These are phyloP conservation scores for Leccinellum luteum DNA, from an alignment of 768 basidiomycete species.

Conservation along the genomic window DNA sequence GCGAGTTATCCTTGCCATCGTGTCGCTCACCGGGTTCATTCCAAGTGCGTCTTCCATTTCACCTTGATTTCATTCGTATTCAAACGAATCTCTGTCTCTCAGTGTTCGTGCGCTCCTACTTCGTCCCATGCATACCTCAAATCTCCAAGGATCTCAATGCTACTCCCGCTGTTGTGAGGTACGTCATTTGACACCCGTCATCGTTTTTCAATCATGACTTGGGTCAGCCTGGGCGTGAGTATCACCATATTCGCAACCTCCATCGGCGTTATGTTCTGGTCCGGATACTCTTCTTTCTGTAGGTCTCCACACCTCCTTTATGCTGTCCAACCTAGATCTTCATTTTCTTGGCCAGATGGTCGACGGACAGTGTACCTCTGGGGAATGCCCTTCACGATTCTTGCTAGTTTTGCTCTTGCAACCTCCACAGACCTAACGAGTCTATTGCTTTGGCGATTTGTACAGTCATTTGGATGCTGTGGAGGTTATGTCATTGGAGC, in stretches of 20 bases:
- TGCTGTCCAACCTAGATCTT: not conserved
- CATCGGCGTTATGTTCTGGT: slow-evolving; percentile 49
- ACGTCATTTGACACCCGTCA: not conserved
- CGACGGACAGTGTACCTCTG: slow-evolving; percentile 57
- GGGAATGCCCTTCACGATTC: slow-evolving; percentile 55
- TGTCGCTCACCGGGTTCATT: slow-evolving; percentile 60
- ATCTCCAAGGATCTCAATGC: slow-evolving; percentile 64
- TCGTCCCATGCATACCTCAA: slow-evolving; percentile 73
- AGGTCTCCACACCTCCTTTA: slow-evolving; percentile 11
- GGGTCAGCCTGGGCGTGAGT: slow-evolving; percentile 46
- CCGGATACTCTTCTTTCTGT: slow-evolving; percentile 52
- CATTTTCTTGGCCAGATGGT: slow-evolving; percentile 50
- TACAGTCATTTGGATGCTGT: slow-evolving; percentile 66
- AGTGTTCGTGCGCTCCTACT: slow-evolving; percentile 70
- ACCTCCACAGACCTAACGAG: slow-evolving; percentile 37
- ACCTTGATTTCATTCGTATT: not conserved
- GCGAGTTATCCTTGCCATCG: slow-evolving; percentile 49
- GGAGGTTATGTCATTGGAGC: slow-evolving; percentile 53
- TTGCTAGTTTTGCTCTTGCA: slow-evolving; percentile 62
- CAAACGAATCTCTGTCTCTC: not conserved
- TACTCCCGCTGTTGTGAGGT: slow-evolving; percentile 59
- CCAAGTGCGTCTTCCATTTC: slow-evolving; percentile 44
- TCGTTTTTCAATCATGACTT: not conserved
- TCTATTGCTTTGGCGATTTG: slow-evolving; percentile 59
- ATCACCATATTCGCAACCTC: slow-evolving; percentile 46